Evolutionary conservation across 768 basidiomycete genomes (phyloP).

Genomic region (Pisolithus microcarpus): DNA sequence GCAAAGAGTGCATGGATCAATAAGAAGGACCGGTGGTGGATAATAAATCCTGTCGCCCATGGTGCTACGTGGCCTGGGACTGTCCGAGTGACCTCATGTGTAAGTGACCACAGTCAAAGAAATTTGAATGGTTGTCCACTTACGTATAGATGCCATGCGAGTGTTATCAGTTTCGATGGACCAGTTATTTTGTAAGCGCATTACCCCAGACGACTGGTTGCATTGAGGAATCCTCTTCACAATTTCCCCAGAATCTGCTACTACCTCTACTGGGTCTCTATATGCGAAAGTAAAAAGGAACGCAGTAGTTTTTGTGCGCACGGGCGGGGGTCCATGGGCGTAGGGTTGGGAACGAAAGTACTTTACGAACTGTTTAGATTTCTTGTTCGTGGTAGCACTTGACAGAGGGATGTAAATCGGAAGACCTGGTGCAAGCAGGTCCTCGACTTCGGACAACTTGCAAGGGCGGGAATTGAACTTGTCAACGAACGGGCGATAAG

Average conservation of each 20-base stretch:
- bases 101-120: background rate
- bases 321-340: background rate
- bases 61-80: no score
- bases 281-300: slow-evolving; percentile 15
- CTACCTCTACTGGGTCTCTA: slow-evolving; percentile 4
- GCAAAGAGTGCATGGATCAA: slow-evolving; percentile 16
- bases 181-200: slow-evolving; percentile 15
- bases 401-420: slow-evolving; percentile 17
- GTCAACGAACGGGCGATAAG: slow-evolving; percentile 13
- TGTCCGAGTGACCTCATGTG: no score
- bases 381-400: slow-evolving; percentile 14
- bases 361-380: slow-evolving; percentile 15
- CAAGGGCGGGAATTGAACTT: slow-evolving; percentile 4
- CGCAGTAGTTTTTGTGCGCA: slow-evolving; percentile 12
- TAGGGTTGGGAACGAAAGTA: slow-evolving; percentile 6
- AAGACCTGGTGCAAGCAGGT: slow-evolving; percentile 18
- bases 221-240: slow-evolving; percentile 6
- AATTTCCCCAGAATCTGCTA: background rate
- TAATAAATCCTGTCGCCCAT: no score
- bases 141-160: no score
- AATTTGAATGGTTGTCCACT: slow-evolving; percentile 2
- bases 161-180: slow-evolving; percentile 5
- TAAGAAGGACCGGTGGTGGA: slow-evolving; percentile 10
- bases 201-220: slow-evolving; percentile 11
- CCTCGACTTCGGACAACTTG: slow-evolving; percentile 10